Conservation (phyloP, 2,329 filamentous ascomycete species). For the Apiospora koreana region DNA sequence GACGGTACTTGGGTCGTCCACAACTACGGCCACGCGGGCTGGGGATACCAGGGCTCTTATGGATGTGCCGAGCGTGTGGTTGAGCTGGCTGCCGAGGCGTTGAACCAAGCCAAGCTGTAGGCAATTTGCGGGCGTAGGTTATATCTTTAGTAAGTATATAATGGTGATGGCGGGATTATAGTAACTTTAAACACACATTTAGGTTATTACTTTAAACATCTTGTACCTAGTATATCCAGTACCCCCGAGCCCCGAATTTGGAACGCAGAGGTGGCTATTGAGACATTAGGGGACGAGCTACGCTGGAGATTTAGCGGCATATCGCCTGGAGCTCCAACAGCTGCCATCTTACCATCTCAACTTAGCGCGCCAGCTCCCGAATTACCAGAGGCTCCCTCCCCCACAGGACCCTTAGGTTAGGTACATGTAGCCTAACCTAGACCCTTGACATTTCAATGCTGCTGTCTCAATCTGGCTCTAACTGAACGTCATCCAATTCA, state of each 20-base stretch:
- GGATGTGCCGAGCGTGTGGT: slow-evolving; percentile 70
- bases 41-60: slow-evolving; percentile 72
- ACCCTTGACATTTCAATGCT: background rate
- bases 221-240: no score
- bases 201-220: no score
- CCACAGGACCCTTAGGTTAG: background rate
- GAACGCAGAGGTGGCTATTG: background rate
- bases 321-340: background rate
- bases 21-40: slow-evolving; percentile 78
- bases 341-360: background rate
- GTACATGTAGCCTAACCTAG: background rate
- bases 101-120: slow-evolving; percentile 28
- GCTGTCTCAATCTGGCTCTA: background rate
- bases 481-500: background rate
- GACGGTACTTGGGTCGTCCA: slow-evolving; percentile 70
- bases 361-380: background rate
- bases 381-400: background rate
- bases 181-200: no score
- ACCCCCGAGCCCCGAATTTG: no score
- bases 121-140: background rate
- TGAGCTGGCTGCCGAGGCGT: slow-evolving; percentile 66
- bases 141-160: background rate
- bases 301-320: background rate
- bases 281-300: no score
- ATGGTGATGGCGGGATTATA: background rate